Conservation (phyloP, 352 stramenopile species). For the Pythium monospermum region DNA sequence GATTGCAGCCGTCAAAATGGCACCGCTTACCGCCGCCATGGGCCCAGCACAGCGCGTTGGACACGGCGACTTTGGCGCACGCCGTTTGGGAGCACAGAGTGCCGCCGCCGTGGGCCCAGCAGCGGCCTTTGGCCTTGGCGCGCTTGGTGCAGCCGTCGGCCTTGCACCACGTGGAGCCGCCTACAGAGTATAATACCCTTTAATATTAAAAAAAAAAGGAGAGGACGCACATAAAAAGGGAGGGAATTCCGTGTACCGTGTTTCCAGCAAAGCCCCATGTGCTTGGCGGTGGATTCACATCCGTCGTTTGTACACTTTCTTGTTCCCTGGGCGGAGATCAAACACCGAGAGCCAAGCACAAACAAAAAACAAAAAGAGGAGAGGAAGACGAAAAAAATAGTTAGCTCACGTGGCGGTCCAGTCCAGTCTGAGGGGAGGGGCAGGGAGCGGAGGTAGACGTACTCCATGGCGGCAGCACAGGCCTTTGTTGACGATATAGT, state of each 20-base stretch:
- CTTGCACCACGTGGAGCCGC: conserved; percentile 22
- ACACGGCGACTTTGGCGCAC: conserved; percentile 27
- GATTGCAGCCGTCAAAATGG: conserved; percentile 28
- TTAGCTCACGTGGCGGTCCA: background rate
- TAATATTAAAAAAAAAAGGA: background rate
- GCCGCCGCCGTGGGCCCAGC: conserved; percentile 24
- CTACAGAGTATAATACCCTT: too few species aligned
- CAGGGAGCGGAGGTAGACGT: background rate
- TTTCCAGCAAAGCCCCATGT: conserved; percentile 42
- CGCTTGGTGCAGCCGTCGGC: conserved; percentile 22
- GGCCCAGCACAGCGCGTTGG: conserved; percentile 30
- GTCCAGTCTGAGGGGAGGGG: too few species aligned
- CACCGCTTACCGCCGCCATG: conserved; percentile 35
- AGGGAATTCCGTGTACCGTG: conserved; percentile 30
- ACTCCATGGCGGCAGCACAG: conserved; percentile 41
- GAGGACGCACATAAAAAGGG: background rate
- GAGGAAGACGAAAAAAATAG: background rate
- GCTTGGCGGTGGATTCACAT: conserved; percentile 36
- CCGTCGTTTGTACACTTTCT: conserved; percentile 34
- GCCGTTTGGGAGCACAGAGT: conserved; percentile 15
- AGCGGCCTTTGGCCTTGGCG: conserved; percentile 20
- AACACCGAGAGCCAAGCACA: too few species aligned
- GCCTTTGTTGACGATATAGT: conserved; percentile 38
- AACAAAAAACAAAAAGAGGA: too few species aligned
- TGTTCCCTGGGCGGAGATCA: conserved; percentile 34